A percentile compares a stretch with the other conserved stretches of the same genome.
These are phyloP conservation scores for Bjerkandera adusta DNA, from an alignment of 1,284 basidiomycete species.

Conservation along the genomic window DNA sequence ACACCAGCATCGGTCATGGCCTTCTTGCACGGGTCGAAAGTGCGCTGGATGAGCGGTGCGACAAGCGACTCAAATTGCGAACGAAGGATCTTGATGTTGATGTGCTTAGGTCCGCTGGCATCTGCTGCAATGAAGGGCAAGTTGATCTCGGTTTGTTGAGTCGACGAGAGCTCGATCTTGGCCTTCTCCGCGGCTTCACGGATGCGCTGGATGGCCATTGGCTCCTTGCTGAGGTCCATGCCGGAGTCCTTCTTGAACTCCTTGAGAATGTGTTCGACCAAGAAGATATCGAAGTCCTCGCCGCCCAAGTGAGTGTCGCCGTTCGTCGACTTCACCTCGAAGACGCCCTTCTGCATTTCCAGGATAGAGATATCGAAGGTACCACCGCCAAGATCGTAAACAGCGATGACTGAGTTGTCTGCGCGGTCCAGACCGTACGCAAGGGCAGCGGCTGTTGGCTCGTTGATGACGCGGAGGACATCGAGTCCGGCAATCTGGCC, in stretches of 20 bases:
- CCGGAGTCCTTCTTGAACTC: conserved; percentile 96
- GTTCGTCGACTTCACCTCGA: conserved; percentile 99
- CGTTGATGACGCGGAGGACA: conserved; percentile 98
- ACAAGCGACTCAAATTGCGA: conserved; percentile 91
- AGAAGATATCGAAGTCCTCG: conserved; percentile 94
- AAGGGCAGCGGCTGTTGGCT: conserved; percentile 96
- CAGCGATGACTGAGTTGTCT: conserved; percentile 88
- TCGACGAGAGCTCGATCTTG: conserved; percentile 96
- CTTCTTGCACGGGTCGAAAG: conserved; percentile 97
- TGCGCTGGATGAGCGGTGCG: conserved; percentile 81
- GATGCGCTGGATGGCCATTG: conserved; percentile 99
- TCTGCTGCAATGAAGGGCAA: conserved; percentile 97
- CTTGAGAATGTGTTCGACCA: conserved; percentile 85
- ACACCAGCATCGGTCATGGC: conserved; percentile 89
- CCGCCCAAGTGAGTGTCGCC: conserved; percentile 99
- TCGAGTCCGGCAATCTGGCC: conserved; percentile 97
- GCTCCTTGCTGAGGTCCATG: conserved; percentile 80
- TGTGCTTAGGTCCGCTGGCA: conserved; percentile 93
- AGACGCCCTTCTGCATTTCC: conserved; percentile 99
- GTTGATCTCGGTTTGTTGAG: conserved; percentile 93
- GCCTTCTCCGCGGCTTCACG: conserved; percentile 99
- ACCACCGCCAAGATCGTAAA: conserved; percentile 98
- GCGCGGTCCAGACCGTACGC: conserved; percentile 91
- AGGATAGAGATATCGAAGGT: conserved; percentile 99
- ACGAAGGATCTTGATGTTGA: conserved; percentile 88